Evolutionary conservation across 495 filamentous ascomycete genomes (phyloP).

Genomic region (Aspergillus homomorphus): DNA sequence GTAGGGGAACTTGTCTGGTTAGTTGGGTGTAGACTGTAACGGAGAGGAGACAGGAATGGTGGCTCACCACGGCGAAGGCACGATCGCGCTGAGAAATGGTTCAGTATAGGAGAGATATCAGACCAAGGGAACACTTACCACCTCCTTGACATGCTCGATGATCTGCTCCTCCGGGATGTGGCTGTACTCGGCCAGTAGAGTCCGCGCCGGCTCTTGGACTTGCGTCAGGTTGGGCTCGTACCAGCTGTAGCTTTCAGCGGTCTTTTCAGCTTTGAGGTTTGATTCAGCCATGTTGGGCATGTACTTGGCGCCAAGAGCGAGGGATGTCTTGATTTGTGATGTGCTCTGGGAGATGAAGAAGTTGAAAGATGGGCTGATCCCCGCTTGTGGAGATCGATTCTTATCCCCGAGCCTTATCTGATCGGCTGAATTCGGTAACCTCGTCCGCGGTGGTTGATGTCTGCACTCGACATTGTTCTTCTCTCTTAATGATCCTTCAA

Average conservation of each 20-base stretch:
- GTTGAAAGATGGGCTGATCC: background rate
- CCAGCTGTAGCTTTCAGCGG: slow-evolving; percentile 1
- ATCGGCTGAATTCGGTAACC: background rate
- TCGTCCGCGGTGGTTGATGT: background rate
- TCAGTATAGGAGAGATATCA: background rate
- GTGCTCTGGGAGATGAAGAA: background rate
- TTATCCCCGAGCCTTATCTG: background rate
- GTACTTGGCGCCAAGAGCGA: background rate
- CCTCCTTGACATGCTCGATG: slow-evolving; percentile 42
- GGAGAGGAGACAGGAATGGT: background rate
- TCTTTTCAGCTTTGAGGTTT: background rate
- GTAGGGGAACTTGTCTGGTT: slow-evolving; percentile 37
- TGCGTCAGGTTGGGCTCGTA: slow-evolving; percentile 32
- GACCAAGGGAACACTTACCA: slow-evolving; percentile 29
- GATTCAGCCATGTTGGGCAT: background rate
- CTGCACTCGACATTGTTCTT: too few relatives aligned
- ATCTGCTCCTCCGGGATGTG: slow-evolving; percentile 42
- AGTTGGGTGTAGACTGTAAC: slow-evolving; percentile 13
- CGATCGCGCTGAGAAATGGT: background rate
- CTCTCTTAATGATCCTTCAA: too few relatives aligned
- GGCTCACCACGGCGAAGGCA: background rate
- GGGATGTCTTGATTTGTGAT: background rate
- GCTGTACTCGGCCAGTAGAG: slow-evolving; percentile 47
- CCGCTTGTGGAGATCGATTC: background rate
- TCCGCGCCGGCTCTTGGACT: slow-evolving; percentile 23